Evolutionary conservation across 768 basidiomycete species (phyloP), one percentile per base, ranked within the genome.

Genomic region (Psilocybe sp.): DNA sequence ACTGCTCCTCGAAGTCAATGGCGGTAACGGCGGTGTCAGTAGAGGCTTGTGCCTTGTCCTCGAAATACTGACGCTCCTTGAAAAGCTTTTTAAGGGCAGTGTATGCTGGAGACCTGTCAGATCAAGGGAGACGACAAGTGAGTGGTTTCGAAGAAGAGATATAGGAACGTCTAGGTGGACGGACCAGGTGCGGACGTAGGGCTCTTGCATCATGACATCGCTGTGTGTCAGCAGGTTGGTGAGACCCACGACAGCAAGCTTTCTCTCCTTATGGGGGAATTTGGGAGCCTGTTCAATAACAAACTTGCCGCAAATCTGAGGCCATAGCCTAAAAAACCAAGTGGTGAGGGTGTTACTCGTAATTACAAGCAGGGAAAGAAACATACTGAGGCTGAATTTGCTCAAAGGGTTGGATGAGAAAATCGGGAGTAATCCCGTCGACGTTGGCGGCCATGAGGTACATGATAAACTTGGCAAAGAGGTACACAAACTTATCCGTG

Each of bases 1-100:
- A 78, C 63, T 90, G 88, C 62, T 98, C 95, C 62, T 98, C 96
- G 53, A 84, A 85, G 63, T 98, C 96, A 40, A 97, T 82, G 46
- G 80, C 82, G 1, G 89, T 89, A 33, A 91, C 62, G 0, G 80
- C 81, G 0, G 74, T 72, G 40, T 81, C 70, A 7, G 75, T 64
- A 41, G 84, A 81, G n/a, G 83, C 73, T 46, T 62, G 66, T 5
- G 66, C 56, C 34, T 62, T 65, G 33, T 66, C 67, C 33, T 73
- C 72, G 61, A 92, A 77, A 53, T 87, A 79, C 56, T 91, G 85
- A 0, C 89, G 87, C 45, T 92, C 84, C 47, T 74, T 78, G 66
- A 96, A 87, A 1, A 98, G 77, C 56, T 84, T 83, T 19, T 82
- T 79, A 14, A 97, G 78, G 0, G 85, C 79, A 8, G 81, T 72